Evolutionary conservation across 2,329 filamentous ascomycete species (phyloP).

Genomic region (Botrytis elliptica): DNA sequence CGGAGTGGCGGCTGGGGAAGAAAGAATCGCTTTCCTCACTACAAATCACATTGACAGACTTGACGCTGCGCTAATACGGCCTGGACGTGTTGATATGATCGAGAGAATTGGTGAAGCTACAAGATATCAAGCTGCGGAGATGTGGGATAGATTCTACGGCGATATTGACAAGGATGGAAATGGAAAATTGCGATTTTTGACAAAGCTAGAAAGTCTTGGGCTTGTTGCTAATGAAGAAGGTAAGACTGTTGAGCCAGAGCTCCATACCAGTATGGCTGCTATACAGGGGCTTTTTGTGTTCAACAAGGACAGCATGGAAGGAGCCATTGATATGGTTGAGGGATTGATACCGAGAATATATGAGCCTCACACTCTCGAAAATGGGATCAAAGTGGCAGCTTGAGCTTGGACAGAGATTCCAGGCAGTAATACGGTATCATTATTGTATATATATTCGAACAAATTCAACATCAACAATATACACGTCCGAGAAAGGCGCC

Average conservation of each 20-base stretch:
- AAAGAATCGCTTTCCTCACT: conserved; percentile 90
- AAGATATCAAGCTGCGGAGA: conserved; percentile 74
- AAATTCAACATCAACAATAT: background rate
- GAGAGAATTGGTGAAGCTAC: conserved; percentile 86
- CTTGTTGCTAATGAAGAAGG: conserved; percentile 57
- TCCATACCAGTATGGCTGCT: conserved; percentile 78
- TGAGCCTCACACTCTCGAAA: conserved; percentile 42
- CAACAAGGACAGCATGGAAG: conserved; percentile 87
- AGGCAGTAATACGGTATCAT: background rate
- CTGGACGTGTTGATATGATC: conserved; percentile 91
- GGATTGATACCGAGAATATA: conserved; percentile 59
- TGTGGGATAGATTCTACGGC: conserved; percentile 96
- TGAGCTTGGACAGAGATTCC: background rate
- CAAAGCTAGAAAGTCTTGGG: conserved; percentile 65
- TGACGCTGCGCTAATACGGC: conserved; percentile 80
- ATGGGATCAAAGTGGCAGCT: conserved; percentile 19
- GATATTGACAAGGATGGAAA: conserved; percentile 67
- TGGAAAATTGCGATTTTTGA: conserved; percentile 67
- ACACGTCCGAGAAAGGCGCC: too few relatives aligned
- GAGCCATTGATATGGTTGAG: conserved; percentile 78
- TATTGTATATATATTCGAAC: background rate
- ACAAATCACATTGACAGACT: conserved; percentile 92
- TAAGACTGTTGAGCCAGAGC: conserved; percentile 23
- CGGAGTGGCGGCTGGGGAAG: conserved; percentile 90
- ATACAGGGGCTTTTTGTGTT: conserved; percentile 94